phyloP scores from a whole-genome alignment of 1,139 yeast species.

The Geotrichum restrictum region DNA sequence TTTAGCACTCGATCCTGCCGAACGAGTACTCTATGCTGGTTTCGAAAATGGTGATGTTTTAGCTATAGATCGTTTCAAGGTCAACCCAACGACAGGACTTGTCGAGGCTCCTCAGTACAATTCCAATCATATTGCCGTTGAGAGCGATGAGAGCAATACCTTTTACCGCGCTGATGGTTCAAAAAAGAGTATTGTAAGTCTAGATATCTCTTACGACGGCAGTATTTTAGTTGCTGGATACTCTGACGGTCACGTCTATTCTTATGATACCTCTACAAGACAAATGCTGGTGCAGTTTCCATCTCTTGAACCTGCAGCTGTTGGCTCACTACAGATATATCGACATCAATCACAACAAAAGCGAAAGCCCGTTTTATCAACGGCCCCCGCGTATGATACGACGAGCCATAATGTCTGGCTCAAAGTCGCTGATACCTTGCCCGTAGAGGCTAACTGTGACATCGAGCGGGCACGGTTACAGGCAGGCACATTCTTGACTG shows the following conservation, averaged over 20 bases:
- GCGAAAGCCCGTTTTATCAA: background rate
- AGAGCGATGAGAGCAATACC: constrained; percentile 24
- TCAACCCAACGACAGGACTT: constrained; percentile 46
- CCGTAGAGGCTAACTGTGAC: background rate
- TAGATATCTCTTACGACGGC: constrained; percentile 71
- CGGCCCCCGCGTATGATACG: constrained; percentile 16
- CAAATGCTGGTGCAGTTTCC: constrained; percentile 51
- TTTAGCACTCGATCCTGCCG: constrained; percentile 75
- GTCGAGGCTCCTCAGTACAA: constrained; percentile 58
- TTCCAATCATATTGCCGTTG: constrained; percentile 39
- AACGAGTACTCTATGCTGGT: constrained; percentile 71
- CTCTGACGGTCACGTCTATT: constrained; percentile 58
- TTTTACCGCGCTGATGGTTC: constrained; percentile 27
- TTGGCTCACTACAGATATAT: background rate
- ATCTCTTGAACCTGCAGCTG: constrained; percentile 13
- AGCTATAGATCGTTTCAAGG: constrained; percentile 52
- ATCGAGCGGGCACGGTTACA: constrained; percentile 6
- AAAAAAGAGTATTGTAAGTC: constrained; percentile 45
- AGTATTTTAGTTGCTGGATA: constrained; percentile 73
- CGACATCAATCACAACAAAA: background rate
- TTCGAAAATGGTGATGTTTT: constrained; percentile 59
- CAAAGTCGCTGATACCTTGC: constrained; percentile 16
- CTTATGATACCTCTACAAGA: constrained; percentile 69
- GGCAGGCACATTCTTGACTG: constrained; percentile 3
- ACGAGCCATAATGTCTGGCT: constrained; percentile 29